These are phyloP conservation scores for Paraglomus occultum DNA, from an alignment of 192 early-diverging fungal species.

Conservation along the genomic window DNA sequence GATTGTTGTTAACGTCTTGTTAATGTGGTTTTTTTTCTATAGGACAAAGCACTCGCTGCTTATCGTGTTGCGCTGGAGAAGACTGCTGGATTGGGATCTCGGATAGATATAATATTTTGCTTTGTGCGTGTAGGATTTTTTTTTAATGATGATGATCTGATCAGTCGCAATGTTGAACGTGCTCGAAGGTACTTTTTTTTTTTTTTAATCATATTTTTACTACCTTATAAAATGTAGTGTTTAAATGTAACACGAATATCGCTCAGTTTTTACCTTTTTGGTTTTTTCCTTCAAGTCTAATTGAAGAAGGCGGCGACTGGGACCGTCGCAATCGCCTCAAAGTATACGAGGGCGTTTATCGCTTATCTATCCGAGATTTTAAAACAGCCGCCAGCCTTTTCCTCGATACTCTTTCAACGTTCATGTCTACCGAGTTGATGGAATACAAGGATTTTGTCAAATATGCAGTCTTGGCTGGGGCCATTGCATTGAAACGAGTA, in stretches of 20 bases:
- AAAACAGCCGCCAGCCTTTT: constrained; percentile 88
- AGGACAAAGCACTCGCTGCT: constrained; percentile 86
- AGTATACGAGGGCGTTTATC: constrained; percentile 92
- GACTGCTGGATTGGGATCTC: constrained; percentile 84
- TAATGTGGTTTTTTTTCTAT: background rate
- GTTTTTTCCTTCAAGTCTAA: constrained; percentile 58
- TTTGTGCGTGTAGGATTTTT: constrained; percentile 94
- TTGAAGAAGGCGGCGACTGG: constrained; percentile 99
- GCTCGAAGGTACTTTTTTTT: constrained; percentile 55
- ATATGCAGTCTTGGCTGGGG: constrained; percentile 87
- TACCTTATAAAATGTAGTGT: background rate
- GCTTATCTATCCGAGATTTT: constrained; percentile 94
- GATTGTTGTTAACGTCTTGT: background rate
- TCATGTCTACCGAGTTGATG: constrained; percentile 96
- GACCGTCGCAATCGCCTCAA: constrained; percentile 98
- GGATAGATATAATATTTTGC: constrained; percentile 93
- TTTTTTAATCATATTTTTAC: constrained; percentile 5
- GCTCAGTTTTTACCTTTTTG: constrained; percentile 1
- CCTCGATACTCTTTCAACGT: constrained; percentile 94
- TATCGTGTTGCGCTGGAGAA: constrained; percentile 85
- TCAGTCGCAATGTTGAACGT: constrained; percentile 79
- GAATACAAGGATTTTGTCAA: constrained; percentile 96
- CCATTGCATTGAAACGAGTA: constrained; percentile 82
- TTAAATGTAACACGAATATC: background rate
- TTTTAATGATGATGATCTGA: constrained; percentile 77